phyloP scores from a whole-genome alignment of 1,284 basidiomycete genomes.

The Puccinia hordei region DNA sequence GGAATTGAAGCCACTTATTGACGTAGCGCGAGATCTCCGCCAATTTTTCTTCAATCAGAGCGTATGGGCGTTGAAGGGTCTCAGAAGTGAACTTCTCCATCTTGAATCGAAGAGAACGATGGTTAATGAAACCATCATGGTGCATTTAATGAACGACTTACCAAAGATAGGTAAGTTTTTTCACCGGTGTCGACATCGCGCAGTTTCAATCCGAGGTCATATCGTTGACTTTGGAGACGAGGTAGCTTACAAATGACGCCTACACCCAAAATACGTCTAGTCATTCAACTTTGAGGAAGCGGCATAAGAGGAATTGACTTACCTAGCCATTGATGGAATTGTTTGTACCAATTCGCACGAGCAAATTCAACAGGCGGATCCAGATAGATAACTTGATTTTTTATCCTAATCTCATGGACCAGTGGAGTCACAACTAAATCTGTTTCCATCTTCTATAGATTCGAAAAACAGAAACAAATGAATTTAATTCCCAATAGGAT shows the following conservation, averaged over 20 bases:
- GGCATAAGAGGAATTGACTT: slow-evolving; percentile 51
- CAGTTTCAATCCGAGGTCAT: slow-evolving; percentile 86
- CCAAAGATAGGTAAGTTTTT: slow-evolving; percentile 72
- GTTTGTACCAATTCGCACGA: slow-evolving; percentile 83
- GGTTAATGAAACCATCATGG: not conserved
- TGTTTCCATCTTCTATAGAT: slow-evolving; percentile 64
- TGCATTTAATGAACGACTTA: slow-evolving; percentile 57
- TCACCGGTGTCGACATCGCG: slow-evolving; percentile 47
- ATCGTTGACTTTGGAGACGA: slow-evolving; percentile 88
- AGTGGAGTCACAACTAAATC: slow-evolving; percentile 76
- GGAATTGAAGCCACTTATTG: slow-evolving; percentile 97
- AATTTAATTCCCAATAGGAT: not conserved
- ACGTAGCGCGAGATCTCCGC: slow-evolving; percentile 85
- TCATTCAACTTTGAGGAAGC: not conserved
- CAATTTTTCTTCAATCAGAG: slow-evolving; percentile 83
- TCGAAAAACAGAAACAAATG: slow-evolving; percentile 42
- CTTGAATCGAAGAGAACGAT: slow-evolving; percentile 60
- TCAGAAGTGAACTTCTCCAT: slow-evolving; percentile 74
- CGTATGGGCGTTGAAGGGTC: slow-evolving; percentile 78
- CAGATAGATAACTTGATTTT: slow-evolving; percentile 93
- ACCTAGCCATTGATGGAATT: slow-evolving; percentile 88
- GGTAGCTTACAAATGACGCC: slow-evolving; percentile 84
- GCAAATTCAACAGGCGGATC: slow-evolving; percentile 96
- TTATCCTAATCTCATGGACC: slow-evolving; percentile 92
- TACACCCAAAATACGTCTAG: slow-evolving; percentile 54